These are phyloP conservation scores for Allium sativum DNA, from an alignment of 106 monocot genomes.

Conservation along the genomic window DNA sequence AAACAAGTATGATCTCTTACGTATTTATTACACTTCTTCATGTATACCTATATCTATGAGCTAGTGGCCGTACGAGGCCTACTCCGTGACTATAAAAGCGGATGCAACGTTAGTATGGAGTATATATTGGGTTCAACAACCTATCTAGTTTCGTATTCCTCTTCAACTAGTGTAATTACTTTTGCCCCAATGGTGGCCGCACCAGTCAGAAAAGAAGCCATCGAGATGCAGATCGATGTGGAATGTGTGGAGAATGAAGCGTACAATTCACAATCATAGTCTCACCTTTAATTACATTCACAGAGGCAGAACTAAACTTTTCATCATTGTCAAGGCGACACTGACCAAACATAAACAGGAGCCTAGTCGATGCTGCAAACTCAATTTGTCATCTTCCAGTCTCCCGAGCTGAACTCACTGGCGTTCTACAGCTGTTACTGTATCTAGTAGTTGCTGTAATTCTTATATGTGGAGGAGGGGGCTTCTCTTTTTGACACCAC, in stretches of 20 bases:
- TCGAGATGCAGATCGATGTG: constrained; percentile 17
- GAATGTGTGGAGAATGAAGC: constrained; percentile 31
- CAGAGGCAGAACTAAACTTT: constrained; percentile 24
- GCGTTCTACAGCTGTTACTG: constrained; percentile 4
- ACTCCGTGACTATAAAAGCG: too few relatives aligned
- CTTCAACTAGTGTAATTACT: constrained; percentile 24
- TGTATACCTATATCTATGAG: too few relatives aligned
- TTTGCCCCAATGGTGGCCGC: constrained; percentile 11
- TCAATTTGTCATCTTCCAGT: constrained; percentile 31
- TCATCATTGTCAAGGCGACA: constrained; percentile 50
- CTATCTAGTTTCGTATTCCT: constrained; percentile 1
- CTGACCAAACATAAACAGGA: constrained; percentile 41
- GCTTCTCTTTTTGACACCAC: constrained; percentile 15
- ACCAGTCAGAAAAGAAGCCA: constrained; percentile 29
- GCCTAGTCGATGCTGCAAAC: constrained; percentile 44
- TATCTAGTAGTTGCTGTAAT: constrained; percentile 36
- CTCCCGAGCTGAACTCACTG: constrained; percentile 18
- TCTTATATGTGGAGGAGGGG: constrained; percentile 41
- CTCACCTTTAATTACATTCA: constrained; percentile 38
- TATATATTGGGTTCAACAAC: too few relatives aligned
- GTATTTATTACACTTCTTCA: too few relatives aligned
- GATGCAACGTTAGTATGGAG: too few relatives aligned
- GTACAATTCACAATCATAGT: constrained; percentile 33
- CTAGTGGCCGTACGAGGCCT: too few relatives aligned
- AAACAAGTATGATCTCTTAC: too few relatives aligned